These are phyloP conservation scores for Scleroderma citrinum DNA, from an alignment of 768 basidiomycete genomes.

Conservation along the genomic window DNA sequence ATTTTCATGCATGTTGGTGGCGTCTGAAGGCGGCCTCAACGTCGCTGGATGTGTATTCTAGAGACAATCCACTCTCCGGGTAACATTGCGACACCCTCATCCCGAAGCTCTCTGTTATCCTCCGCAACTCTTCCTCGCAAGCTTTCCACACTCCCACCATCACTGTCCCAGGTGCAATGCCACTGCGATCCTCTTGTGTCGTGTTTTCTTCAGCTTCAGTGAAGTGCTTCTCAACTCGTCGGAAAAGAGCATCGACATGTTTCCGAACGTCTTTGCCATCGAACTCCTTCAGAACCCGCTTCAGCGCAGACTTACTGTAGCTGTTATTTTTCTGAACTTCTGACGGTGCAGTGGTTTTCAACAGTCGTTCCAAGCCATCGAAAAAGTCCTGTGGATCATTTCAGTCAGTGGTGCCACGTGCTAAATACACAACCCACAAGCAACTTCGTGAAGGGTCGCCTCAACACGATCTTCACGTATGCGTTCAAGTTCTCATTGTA, in stretches of 20 bases:
- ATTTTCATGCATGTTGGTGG: constrained; percentile 35
- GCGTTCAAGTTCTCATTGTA: constrained; percentile 87
- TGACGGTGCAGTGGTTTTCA: constrained; percentile 70
- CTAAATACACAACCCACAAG: constrained; percentile 49
- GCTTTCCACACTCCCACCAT: constrained; percentile 87
- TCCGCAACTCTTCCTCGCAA: constrained; percentile 78
- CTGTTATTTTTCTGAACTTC: constrained; percentile 72
- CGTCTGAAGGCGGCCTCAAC: constrained; percentile 75
- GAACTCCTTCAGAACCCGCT: constrained; percentile 81
- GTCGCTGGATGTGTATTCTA: constrained; percentile 73
- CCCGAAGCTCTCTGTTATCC: constrained; percentile 63
- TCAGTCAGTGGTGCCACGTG: not conserved
- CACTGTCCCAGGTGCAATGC: constrained; percentile 55
- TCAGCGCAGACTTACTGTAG: constrained; percentile 73
- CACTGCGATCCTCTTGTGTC: constrained; percentile 47
- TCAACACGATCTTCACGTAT: constrained; percentile 82
- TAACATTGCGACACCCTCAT: constrained; percentile 77
- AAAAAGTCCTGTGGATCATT: constrained; percentile 73
- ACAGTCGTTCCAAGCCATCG: constrained; percentile 82
- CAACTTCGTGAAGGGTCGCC: constrained; percentile 80
- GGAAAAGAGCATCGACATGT: constrained; percentile 77
- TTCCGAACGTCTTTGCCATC: constrained; percentile 87
- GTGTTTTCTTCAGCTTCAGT: constrained; percentile 71
- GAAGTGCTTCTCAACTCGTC: constrained; percentile 95
- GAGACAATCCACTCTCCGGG: constrained; percentile 56